Base-by-base conservation (phyloP, 2,329 filamentous ascomycete species). In the Trichoderma koningii region DNA sequence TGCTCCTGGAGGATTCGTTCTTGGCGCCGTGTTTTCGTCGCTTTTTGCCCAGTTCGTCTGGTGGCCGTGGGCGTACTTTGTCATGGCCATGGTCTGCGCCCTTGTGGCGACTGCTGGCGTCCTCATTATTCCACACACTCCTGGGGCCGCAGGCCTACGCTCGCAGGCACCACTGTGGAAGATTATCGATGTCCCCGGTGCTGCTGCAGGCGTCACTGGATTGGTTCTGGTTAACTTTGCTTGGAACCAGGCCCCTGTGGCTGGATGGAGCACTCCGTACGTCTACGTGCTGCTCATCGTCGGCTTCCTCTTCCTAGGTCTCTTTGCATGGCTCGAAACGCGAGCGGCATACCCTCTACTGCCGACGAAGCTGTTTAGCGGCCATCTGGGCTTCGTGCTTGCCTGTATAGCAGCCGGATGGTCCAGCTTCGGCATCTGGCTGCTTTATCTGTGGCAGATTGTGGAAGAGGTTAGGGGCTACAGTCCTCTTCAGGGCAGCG, bases 211-310 rank as follows among this genome's bases (percentile, higher is more conserved):
- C 1, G 78, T 87, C 23, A 75, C 76, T 0, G 82, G 79, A 0
- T 76, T 89, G 23, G 78, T 86, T 0, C 74, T 89, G 10, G 78
- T 88, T 73, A 87, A 87, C 70, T 83, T 89, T 68, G 83, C 85
- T 1, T 87, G 84, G 83, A 88, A 87, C 68, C 85, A 89, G 71
- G 85, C 81, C 0, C 81, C 84, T 1, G 75, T 83, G 0, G 82
- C 80, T 2, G 84, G 84, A 1, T 89, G 86, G 86, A 66, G 75
- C 7, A 76, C 78, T 6, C 76, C 82, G 0, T 85, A 86, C 68
- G 78, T 85, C 30, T 83, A 83, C 69, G 73, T 82, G 1, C 73
- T 82, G 1, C 74, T 89, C 3, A 82, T 87, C 64, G 65, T 87
- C 17, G 86, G 86, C 0, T 66, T 83, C 9, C 38, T 86, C 1